Evolutionary conservation across 495 filamentous ascomycete species (phyloP).

Genomic region (Hyaloscypha finlandica): DNA sequence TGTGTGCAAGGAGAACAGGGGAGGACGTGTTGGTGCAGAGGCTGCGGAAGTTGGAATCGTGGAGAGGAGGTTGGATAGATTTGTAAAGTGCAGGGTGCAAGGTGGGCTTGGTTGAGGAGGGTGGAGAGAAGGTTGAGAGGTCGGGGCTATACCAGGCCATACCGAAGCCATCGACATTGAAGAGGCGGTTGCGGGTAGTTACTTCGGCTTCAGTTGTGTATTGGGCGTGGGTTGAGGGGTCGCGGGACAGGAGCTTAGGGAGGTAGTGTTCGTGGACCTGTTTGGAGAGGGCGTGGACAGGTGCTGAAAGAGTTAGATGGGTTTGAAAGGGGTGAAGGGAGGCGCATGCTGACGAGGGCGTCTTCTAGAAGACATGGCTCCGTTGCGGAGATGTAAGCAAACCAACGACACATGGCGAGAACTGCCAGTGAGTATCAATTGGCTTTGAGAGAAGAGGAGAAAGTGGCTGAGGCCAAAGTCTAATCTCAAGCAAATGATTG

Average conservation of each 20-base stretch:
- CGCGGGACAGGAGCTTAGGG: constrained; percentile 45
- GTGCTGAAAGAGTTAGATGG: constrained; percentile 20
- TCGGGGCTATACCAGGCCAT: constrained; percentile 32
- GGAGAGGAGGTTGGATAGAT: constrained; percentile 45
- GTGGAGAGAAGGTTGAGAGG: constrained; percentile 24
- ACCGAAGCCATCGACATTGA: constrained; percentile 52
- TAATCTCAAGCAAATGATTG: background rate
- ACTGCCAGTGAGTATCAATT: background rate
- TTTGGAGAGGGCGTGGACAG: constrained; percentile 42
- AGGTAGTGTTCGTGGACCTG: constrained; percentile 54
- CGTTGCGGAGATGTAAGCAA: constrained; percentile 34
- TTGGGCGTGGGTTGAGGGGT: constrained; percentile 33
- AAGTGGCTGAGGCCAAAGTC: background rate
- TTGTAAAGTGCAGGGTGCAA: constrained; percentile 49
- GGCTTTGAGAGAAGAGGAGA: background rate
- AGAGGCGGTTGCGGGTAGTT: constrained; percentile 45
- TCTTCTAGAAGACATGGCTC: constrained; percentile 39
- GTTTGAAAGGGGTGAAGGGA: background rate
- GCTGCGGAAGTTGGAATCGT: constrained; percentile 49
- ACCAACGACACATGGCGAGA: constrained; percentile 34
- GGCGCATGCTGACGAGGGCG: constrained; percentile 35
- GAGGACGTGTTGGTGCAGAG: constrained; percentile 47
- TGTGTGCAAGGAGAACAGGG: constrained; percentile 45
- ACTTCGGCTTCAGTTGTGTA: constrained; percentile 39
- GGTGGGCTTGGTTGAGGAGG: constrained; percentile 26